These are phyloP conservation scores for Dactylellina sp. DNA, from an alignment of 2,329 filamentous ascomycete species.

Conservation along the genomic window DNA sequence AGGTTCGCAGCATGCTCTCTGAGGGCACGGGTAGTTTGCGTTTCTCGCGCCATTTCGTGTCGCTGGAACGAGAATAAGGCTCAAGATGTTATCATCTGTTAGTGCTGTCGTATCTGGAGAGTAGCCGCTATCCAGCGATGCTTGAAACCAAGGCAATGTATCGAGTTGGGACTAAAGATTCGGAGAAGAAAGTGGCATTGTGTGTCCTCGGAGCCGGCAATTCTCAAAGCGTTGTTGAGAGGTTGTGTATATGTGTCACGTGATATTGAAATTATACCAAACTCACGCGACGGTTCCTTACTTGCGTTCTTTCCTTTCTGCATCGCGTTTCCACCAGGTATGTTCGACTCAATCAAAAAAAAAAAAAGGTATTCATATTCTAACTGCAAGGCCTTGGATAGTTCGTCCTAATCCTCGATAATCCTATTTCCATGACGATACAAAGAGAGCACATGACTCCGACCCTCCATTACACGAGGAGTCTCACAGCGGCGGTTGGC, in stretches of 20 bases:
- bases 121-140: constrained; percentile 29
- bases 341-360: constrained; percentile 4
- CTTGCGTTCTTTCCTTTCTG: constrained; percentile 18
- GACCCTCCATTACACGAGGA: constrained; percentile 55
- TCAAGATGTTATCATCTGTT: constrained; percentile 38
- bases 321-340: constrained; percentile 54
- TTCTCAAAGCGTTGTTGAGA: constrained; percentile 24
- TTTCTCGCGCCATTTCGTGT: constrained; percentile 55
- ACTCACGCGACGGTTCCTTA: constrained; percentile 39
- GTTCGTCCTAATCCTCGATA: constrained; percentile 23
- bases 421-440: constrained; percentile 54
- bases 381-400: constrained; percentile 3
- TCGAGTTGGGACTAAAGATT: background rate
- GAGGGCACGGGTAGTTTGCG: constrained; percentile 56
- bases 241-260: constrained; percentile 27
- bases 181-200: constrained; percentile 3
- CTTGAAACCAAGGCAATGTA: too few relatives aligned
- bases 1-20: constrained; percentile 58
- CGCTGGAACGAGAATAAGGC: constrained; percentile 14
- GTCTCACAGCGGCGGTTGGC: constrained; percentile 16
- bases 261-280: constrained; percentile 29
- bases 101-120: constrained; percentile 8
- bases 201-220: constrained; percentile 1
- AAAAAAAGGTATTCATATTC: background rate
- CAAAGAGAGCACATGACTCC: constrained; percentile 57